Conservation (phyloP, 495 filamentous ascomycete species). For the Penicillium tannophilum region DNA sequence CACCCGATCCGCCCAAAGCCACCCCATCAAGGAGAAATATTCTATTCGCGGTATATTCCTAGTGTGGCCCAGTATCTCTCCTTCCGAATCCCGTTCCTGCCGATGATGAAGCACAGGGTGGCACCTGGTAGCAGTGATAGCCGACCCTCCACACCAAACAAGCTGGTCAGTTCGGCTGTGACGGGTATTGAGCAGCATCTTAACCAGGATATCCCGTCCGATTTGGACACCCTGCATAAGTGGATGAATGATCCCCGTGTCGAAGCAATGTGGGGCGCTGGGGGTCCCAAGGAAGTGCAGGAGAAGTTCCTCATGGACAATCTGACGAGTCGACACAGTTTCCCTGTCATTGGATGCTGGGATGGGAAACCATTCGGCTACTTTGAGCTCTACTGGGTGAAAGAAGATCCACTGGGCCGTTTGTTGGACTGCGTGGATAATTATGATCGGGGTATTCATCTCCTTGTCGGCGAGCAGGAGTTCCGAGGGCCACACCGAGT, state of each 20-base stretch:
- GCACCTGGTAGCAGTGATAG: not conserved
- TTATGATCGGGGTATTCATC: constrained; percentile 87
- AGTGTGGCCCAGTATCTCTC: constrained; percentile 82
- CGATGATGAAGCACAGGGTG: constrained; percentile 21
- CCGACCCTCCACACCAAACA: constrained; percentile 25
- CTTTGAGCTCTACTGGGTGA: constrained; percentile 98
- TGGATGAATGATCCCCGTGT: constrained; percentile 94
- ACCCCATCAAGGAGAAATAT: constrained; percentile 80
- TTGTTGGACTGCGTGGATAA: constrained; percentile 66
- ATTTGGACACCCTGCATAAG: constrained; percentile 75
- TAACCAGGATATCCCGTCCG: constrained; percentile 45
- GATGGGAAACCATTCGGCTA: constrained; percentile 95
- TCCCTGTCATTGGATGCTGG: constrained; percentile 93
- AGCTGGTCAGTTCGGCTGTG: constrained; percentile 30
- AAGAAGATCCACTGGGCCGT: constrained; percentile 79
- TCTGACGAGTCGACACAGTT: constrained; percentile 70
- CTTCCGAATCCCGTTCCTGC: constrained; percentile 71
- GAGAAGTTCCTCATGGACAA: constrained; percentile 68
- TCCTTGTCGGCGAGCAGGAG: constrained; percentile 90
- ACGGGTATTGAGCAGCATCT: constrained; percentile 33
- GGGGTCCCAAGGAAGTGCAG: constrained; percentile 62
- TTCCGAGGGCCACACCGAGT: constrained; percentile 78
- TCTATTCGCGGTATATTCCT: constrained; percentile 87
- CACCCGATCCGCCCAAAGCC: constrained; percentile 91
- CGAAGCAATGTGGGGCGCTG: constrained; percentile 75